Evolutionary conservation across 139 green algal species (phyloP).

Genomic region (Chlamydomonas applanata): DNA sequence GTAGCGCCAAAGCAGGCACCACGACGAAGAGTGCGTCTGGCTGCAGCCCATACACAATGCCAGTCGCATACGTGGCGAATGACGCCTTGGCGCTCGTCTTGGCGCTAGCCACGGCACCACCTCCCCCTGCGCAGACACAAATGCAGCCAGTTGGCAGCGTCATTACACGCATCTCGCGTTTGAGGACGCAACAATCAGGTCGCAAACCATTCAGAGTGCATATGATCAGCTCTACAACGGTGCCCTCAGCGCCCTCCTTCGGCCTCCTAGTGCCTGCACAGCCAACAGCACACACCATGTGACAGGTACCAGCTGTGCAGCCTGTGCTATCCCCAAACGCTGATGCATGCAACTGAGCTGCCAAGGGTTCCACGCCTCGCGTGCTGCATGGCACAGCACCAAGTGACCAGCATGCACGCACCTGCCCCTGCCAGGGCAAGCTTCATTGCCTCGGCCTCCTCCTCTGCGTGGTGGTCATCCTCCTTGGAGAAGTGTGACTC

Average conservation of each 20-base stretch:
- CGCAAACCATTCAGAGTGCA: no score
- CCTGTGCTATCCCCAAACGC: no score
- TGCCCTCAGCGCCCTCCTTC: no score
- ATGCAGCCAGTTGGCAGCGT: no score
- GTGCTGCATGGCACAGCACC: not conserved
- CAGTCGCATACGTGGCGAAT: conserved; percentile 83
- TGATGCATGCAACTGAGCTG: no score
- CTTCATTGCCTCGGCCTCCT: conserved; percentile 33
- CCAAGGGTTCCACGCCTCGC: not conserved
- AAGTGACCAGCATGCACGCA: not conserved
- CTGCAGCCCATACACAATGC: conserved; percentile 96
- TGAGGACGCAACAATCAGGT: no score
- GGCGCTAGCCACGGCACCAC: conserved; percentile 10
- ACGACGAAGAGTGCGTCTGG: conserved; percentile 97
- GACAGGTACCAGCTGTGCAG: no score
- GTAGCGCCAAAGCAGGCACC: conserved; percentile 91
- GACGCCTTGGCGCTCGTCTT: conserved; percentile 6
- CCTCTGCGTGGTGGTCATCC: conserved; percentile 20
- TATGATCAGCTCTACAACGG: no score
- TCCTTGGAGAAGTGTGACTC: conserved; percentile 70
- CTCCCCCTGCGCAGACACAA: no score
- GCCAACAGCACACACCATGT: no score
- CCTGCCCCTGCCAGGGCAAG: conserved; percentile 41
- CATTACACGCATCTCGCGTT: no score
- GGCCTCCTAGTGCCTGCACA: no score